Evolutionary conservation across 2,329 filamentous ascomycete genomes (phyloP), one percentile per base, ranked within the genome.

Genomic region (Aspergillus ochraceoroseus): DNA sequence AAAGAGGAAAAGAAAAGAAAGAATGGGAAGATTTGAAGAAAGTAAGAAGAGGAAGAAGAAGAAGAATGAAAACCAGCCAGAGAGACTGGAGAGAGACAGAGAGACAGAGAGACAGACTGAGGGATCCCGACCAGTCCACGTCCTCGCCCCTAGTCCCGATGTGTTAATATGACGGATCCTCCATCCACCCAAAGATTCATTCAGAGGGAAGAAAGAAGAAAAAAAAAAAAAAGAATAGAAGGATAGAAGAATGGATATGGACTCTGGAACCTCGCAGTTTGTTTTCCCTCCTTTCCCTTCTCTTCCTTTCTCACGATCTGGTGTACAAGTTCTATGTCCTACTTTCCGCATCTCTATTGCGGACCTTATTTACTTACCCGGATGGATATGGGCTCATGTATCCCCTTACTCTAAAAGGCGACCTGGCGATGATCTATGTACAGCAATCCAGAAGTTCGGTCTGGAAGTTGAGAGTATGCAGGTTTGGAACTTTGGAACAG

Each of bases 111-210:
- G n/a, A n/a, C n/a, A n/a, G n/a, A n/a, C n/a, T n/a, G n/a, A n/a
- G n/a, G 53, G 56, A 61, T 62, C 54, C 59, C 59, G 56, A 58
- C 52, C 53, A 54, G 49, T 51, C 53, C 52, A 55, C 51, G 51
- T 54, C 55, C 51, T 52, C 51, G 56, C 57, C 59, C 61, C 61
- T 64, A 64, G 61, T 64, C 61, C 61, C 56, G 52, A 64, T 63
- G 53, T 55, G 60, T 64, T 59, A 62, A 63, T 62, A 64, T 64
- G 61, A 63, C 61, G 60, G 60, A 62, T 63, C 58, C 58, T 56
- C 53, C 58, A 56, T 50, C 54, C 57, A 54, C 52, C 46, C 49
- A 22, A 22, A n/a, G n/a, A n/a, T n/a, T n/a, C n/a, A n/a, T n/a
- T n/a, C n/a, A n/a, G n/a, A n/a, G n/a, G n/a, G n/a, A n/a, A n/a